A percentile compares a stretch with the other conserved stretches of the same genome.
phyloP scores from a whole-genome alignment of 257 asterid genomes.

The Verbena officinalis region DNA sequence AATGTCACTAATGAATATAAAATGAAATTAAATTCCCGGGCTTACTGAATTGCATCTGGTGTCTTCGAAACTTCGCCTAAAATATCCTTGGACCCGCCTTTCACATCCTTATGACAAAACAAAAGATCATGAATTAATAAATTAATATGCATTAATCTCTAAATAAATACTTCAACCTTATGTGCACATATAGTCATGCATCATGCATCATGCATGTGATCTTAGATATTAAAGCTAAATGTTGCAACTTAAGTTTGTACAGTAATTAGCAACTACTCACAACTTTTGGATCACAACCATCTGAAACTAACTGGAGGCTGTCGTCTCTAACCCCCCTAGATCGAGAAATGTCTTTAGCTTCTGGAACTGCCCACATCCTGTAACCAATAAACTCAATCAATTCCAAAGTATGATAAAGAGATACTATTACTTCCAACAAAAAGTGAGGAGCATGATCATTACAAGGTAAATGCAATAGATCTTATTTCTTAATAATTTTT shows the following conservation, averaged over 20 bases:
- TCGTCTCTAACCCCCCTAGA: slow-evolving; percentile 42
- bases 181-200: neutral
- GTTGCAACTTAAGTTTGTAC: neutral
- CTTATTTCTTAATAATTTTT: neutral
- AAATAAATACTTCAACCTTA: neutral
- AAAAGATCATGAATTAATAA: slow-evolving; percentile 13
- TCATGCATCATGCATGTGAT: neutral
- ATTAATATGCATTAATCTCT: slow-evolving; percentile 12
- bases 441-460: neutral
- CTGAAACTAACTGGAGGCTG: slow-evolving; percentile 59
- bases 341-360: slow-evolving; percentile 59
- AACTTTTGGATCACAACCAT: slow-evolving; percentile 54
- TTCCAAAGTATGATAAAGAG: neutral
- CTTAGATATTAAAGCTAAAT: slow-evolving; percentile 12
- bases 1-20: slow-evolving; percentile 2
- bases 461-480: neutral
- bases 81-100: slow-evolving; percentile 47
- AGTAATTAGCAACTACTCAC: slow-evolving; percentile 46
- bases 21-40: slow-evolving; percentile 19
- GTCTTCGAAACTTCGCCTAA: slow-evolving; percentile 58
- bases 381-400: slow-evolving; percentile 27
- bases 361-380: slow-evolving; percentile 96
- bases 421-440: neutral
- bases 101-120: slow-evolving; percentile 45
- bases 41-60: slow-evolving; percentile 69